Percentiles rank a stretch among this genome's conserved stretches.
Evolutionary conservation across 371 early-diverging fungal species (phyloP).

Genomic region (Coemansia linderi): DNA sequence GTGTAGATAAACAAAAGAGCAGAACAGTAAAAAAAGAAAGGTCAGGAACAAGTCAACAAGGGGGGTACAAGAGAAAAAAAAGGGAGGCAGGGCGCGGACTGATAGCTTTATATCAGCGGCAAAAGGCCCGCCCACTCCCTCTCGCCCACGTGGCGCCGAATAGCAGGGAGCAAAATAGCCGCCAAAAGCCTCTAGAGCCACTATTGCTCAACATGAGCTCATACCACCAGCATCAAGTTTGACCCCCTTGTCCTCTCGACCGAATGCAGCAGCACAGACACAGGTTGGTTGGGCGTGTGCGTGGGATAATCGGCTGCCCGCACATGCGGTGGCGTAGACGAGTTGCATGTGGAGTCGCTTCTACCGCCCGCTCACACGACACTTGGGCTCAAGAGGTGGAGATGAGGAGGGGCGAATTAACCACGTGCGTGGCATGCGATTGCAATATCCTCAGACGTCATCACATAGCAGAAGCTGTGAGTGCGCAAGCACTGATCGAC

Average conservation of each 20-base stretch:
- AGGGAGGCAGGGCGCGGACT: neutral
- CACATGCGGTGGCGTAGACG: conserved; percentile 1
- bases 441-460: conserved; percentile 12
- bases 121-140: neutral
- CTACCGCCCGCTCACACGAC: neutral
- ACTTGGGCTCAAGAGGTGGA: neutral
- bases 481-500: neutral
- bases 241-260: conserved; percentile 9
- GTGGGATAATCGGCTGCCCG: conserved; percentile 1
- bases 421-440: conserved; percentile 6
- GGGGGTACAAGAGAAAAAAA: conserved; percentile 4
- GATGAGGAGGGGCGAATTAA: neutral
- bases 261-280: neutral
- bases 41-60: neutral
- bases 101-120: neutral
- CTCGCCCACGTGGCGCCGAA: conserved; percentile 13
- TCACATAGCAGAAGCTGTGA: neutral
- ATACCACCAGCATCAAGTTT: neutral
- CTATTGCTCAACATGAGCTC: conserved; percentile 6
- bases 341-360: conserved; percentile 6
- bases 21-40: neutral
- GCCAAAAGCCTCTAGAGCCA: conserved; percentile 4
- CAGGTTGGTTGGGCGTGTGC: conserved; percentile 3
- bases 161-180: conserved; percentile 19
- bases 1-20: neutral